phyloP scores from a whole-genome alignment of 352 stramenopile genomes.

The Aphanomyces astaci region DNA sequence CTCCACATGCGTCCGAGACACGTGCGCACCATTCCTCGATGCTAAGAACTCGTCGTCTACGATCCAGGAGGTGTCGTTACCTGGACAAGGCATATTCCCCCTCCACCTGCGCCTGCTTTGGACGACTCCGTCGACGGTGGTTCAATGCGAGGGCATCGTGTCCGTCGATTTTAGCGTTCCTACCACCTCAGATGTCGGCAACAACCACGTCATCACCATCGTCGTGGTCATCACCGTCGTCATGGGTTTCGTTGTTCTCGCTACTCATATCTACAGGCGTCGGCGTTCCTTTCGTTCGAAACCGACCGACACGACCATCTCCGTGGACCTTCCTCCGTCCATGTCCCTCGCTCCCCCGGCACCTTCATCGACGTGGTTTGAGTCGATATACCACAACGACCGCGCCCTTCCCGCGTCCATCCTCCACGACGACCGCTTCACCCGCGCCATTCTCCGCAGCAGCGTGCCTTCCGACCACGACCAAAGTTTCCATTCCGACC shows the following conservation, averaged over 20 bases:
- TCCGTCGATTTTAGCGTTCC: not conserved
- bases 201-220: not conserved
- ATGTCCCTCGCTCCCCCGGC: not conserved
- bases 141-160: not conserved
- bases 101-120: not conserved
- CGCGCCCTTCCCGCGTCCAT: not conserved
- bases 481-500: not conserved
- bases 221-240: not conserved
- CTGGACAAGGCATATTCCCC: not conserved
- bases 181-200: not conserved
- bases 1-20: not conserved
- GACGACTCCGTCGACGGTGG: not conserved
- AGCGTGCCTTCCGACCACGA: not conserved
- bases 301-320: not conserved
- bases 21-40: not conserved
- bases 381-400: conserved; percentile 15
- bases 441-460: not conserved
- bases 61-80: not conserved
- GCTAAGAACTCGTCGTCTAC: not conserved
- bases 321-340: not conserved
- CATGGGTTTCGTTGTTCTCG: not conserved
- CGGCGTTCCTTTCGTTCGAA: not conserved
- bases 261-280: not conserved
- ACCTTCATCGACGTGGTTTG: not conserved
- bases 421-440: conserved; percentile 7